Evolutionary conservation across 768 basidiomycete genomes (phyloP).

Genomic region (Tylopilus plumbeoviolaceoides): DNA sequence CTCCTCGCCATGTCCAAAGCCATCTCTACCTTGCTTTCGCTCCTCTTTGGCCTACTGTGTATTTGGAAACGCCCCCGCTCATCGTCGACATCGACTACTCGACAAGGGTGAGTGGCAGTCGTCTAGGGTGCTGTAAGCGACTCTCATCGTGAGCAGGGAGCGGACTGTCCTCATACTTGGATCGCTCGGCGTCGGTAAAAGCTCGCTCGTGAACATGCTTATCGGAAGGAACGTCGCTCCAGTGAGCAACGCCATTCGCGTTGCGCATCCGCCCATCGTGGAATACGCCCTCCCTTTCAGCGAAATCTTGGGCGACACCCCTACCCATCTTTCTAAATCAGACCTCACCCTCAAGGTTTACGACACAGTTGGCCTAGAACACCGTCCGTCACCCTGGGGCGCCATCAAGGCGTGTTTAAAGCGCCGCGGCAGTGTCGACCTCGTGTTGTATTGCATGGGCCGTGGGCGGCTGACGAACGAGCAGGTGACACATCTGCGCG

Average conservation of each 20-base stretch:
- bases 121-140: neutral
- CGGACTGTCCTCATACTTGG: slow-evolving; percentile 21
- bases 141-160: slow-evolving; percentile 1
- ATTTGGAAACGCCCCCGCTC: neutral
- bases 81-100: neutral
- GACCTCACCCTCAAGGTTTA: slow-evolving; percentile 9
- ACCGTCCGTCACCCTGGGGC: slow-evolving; percentile 11
- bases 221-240: slow-evolving; percentile 22
- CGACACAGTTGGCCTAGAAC: slow-evolving; percentile 21
- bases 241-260: slow-evolving; percentile 20
- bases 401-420: slow-evolving; percentile 12
- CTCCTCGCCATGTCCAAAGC: neutral
- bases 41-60: neutral
- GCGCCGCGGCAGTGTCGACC: slow-evolving; percentile 12
- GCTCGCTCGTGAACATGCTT: slow-evolving; percentile 40
- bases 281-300: slow-evolving; percentile 10
- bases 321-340: neutral
- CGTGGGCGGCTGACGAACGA: slow-evolving; percentile 32
- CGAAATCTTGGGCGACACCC: neutral
- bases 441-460: slow-evolving; percentile 37
- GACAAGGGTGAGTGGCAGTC: slow-evolving; percentile 7
- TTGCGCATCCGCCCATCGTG: slow-evolving; percentile 10
- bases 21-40: neutral
- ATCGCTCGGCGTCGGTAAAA: slow-evolving; percentile 34
- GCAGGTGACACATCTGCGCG: slow-evolving; percentile 29